A percentile compares a stretch with the other conserved stretches of the same genome.
phyloP scores from a whole-genome alignment of 495 filamentous ascomycete genomes.

The Tetracladium marchalianum region DNA sequence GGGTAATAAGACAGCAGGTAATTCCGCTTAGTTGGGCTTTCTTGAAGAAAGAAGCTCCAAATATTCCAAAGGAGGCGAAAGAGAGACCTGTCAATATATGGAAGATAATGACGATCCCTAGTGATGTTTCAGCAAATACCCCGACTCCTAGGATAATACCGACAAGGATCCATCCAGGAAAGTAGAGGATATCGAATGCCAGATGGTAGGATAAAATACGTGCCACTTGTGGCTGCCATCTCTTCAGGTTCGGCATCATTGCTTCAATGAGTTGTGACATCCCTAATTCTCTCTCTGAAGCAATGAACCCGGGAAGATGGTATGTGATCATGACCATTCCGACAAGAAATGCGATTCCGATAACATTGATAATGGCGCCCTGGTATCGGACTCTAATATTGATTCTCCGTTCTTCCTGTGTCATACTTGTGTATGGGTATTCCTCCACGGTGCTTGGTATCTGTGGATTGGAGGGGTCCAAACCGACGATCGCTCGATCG shows the following conservation, averaged over 20 bases:
- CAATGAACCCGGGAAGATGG: conserved; percentile 67
- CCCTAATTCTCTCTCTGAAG: conserved; percentile 66
- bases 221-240: conserved; percentile 59
- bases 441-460: conserved; percentile 44
- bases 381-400: conserved; percentile 57
- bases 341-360: conserved; percentile 59
- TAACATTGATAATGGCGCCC: conserved; percentile 52
- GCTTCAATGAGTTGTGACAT: conserved; percentile 74
- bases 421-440: conserved; percentile 64
- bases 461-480: conserved; percentile 26
- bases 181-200: conserved; percentile 58
- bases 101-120: conserved; percentile 47
- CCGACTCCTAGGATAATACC: conserved; percentile 48
- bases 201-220: conserved; percentile 58
- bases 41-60: conserved; percentile 65
- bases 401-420: conserved; percentile 49
- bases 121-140: conserved; percentile 51
- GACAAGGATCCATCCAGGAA: conserved; percentile 60
- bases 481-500: conserved; percentile 56
- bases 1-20: conserved; percentile 48
- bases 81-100: conserved; percentile 56
- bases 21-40: conserved; percentile 72
- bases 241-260: conserved; percentile 60
- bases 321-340: conserved; percentile 44
- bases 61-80: conserved; percentile 56